phyloP scores from a whole-genome alignment of 495 filamentous ascomycete species.

The Neurospora hispaniola region DNA sequence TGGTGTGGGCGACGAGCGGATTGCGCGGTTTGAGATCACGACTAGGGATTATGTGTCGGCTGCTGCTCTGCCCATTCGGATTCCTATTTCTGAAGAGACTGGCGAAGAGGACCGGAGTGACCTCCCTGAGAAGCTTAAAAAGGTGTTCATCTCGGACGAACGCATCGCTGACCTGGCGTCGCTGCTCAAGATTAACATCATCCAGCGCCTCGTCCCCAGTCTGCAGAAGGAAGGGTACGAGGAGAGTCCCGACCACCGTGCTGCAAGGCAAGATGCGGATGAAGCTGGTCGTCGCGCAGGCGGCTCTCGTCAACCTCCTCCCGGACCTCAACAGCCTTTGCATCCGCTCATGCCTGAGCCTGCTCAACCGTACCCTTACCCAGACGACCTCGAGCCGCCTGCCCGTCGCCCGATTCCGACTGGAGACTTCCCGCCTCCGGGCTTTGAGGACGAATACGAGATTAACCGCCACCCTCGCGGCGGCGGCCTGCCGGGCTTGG shows the following conservation, averaged over 20 bases:
- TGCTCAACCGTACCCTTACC: constrained; percentile 55
- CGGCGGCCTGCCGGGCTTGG: constrained; percentile 15
- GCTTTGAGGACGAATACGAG: constrained; percentile 90
- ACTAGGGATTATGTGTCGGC: constrained; percentile 64
- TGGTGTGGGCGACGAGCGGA: constrained; percentile 69
- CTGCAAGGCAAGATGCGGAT: constrained; percentile 21
- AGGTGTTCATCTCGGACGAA: constrained; percentile 61
- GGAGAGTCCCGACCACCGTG: constrained; percentile 28
- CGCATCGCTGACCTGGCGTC: constrained; percentile 56
- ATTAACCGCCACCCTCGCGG: constrained; percentile 57
- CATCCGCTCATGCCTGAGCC: constrained; percentile 33
- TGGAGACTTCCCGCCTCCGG: constrained; percentile 76
- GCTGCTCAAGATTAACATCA: constrained; percentile 62
- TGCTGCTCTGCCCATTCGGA: constrained; percentile 37
- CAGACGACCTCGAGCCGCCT: constrained; percentile 52
- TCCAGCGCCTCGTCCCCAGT: constrained; percentile 68
- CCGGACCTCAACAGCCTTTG: no score
- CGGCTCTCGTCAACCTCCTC: constrained; percentile 6
- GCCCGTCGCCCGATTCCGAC: constrained; percentile 57
- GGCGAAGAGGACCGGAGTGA: constrained; percentile 31
- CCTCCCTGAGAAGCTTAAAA: constrained; percentile 39
- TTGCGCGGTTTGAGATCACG: constrained; percentile 62
- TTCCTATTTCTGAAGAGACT: constrained; percentile 18
- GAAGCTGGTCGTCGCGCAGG: constrained; percentile 15
- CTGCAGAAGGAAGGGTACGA: constrained; percentile 70